phyloP scores from a whole-genome alignment of 2,329 filamentous ascomycete species.

The Westerdykella sp. region DNA sequence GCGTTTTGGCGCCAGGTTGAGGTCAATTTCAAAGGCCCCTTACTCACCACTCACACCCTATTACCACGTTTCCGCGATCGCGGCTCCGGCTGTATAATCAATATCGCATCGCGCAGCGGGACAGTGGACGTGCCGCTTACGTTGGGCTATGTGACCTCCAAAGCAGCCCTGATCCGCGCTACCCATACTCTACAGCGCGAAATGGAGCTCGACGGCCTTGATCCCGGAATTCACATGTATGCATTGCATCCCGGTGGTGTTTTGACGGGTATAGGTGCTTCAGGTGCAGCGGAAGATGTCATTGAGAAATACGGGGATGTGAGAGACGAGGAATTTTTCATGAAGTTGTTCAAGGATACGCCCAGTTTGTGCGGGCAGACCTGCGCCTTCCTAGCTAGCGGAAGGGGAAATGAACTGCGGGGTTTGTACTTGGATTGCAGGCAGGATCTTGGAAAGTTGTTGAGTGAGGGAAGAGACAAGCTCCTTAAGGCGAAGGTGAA shows the following conservation, averaged over 20 bases:
- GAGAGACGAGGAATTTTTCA: constrained; percentile 20
- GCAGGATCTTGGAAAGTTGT: constrained; percentile 21
- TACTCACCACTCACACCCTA: constrained; percentile 21
- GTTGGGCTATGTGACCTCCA: constrained; percentile 23
- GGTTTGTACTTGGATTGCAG: constrained; percentile 26
- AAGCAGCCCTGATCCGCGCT: constrained; percentile 24
- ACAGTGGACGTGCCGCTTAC: constrained; percentile 30
- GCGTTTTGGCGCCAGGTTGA: constrained; percentile 27
- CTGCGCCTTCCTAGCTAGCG: constrained; percentile 24
- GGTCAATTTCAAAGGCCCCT: constrained; percentile 28
- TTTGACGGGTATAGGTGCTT: constrained; percentile 20
- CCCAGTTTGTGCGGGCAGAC: constrained; percentile 26
- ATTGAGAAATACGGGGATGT: constrained; percentile 24
- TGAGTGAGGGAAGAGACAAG: constrained; percentile 18
- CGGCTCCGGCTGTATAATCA: constrained; percentile 27
- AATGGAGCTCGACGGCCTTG: constrained; percentile 23
- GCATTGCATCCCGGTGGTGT: constrained; percentile 29
- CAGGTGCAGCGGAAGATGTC: constrained; percentile 16
- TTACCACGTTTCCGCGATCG: constrained; percentile 19
- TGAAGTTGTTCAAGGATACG: constrained; percentile 23
- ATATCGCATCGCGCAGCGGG: constrained; percentile 24
- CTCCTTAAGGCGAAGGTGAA: constrained; percentile 24
- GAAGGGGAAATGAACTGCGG: constrained; percentile 23
- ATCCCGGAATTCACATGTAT: constrained; percentile 24
- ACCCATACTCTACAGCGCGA: constrained; percentile 27